These are phyloP conservation scores for Dentipellis fragilis DNA, from an alignment of 768 basidiomycete species.

Conservation along the genomic window DNA sequence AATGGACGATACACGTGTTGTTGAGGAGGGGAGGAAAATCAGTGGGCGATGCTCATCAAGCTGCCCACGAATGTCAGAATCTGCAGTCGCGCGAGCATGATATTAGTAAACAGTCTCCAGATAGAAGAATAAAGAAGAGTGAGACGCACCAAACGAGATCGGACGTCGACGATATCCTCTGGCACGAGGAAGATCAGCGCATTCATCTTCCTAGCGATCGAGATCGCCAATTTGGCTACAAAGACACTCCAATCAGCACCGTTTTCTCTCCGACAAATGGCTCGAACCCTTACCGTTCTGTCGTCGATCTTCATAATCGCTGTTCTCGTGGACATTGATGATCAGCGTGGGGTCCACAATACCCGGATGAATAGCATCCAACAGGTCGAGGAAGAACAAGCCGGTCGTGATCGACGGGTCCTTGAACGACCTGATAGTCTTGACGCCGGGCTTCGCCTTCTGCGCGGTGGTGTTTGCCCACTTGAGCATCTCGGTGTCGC, in stretches of 20 bases:
- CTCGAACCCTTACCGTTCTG: conserved; percentile 64
- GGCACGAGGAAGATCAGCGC: conserved; percentile 94
- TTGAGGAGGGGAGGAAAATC: not conserved
- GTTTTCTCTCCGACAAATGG: not conserved
- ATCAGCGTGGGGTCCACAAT: conserved; percentile 89
- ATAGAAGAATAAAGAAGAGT: not conserved
- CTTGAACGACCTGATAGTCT: conserved; percentile 84
- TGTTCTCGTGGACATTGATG: conserved; percentile 43
- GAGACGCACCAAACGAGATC: conserved; percentile 63
- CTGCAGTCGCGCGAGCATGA: conserved; percentile 29
- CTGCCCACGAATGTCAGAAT: conserved; percentile 95
- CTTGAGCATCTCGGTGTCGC: conserved; percentile 87
- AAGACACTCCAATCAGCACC: not conserved
- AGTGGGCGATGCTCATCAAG: conserved; percentile 66
- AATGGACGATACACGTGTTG: too few species aligned
- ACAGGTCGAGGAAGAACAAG: conserved; percentile 85
- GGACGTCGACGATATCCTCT: conserved; percentile 93
- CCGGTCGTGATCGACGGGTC: conserved; percentile 85
- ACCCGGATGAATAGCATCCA: conserved; percentile 86
- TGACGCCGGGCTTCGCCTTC: conserved; percentile 45
- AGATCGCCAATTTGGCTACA: conserved; percentile 91
- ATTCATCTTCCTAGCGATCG: conserved; percentile 97
- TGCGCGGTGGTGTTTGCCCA: conserved; percentile 93
- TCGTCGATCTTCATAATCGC: conserved; percentile 79
- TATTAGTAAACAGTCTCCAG: not conserved